Conservation (phyloP, 257 asterid genomes). For the Nicotiana otophora region DNA sequence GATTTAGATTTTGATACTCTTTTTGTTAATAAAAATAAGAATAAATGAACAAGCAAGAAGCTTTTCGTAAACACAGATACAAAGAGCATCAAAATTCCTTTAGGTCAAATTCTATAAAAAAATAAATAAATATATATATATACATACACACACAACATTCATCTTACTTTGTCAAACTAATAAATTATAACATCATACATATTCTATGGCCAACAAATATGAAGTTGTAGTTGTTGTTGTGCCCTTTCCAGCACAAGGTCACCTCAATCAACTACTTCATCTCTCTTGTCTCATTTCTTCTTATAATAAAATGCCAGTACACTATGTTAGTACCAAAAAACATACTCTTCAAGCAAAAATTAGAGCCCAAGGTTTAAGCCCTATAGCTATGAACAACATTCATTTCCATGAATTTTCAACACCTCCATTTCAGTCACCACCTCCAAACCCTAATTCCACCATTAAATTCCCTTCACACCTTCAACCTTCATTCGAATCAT, state of each 20-base stretch:
- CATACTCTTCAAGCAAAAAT: conserved; percentile 53
- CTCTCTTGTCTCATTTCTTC: conserved; percentile 56
- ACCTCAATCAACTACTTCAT: conserved; percentile 77
- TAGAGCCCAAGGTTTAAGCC: conserved; percentile 50
- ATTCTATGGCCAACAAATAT: background rate
- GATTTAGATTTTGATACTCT: background rate
- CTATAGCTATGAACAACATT: conserved; percentile 25
- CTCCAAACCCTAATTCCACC: conserved; percentile 26
- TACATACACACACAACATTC: background rate
- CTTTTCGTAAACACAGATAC: no score
- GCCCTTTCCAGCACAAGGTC: conserved; percentile 73
- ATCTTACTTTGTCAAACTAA: background rate
- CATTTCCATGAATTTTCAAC: conserved; percentile 37
- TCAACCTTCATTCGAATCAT: conserved; percentile 35
- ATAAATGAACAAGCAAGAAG: background rate
- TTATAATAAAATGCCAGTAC: conserved; percentile 32
- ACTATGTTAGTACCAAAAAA: conserved; percentile 41
- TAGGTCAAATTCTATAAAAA: background rate
- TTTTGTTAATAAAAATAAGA: background rate
- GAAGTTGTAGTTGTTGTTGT: conserved; percentile 51
- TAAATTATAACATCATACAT: background rate
- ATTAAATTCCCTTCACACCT: conserved; percentile 37
- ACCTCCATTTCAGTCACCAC: conserved; percentile 17
- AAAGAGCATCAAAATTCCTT: no score
- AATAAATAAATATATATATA: background rate